These are phyloP conservation scores for Tolypocladium paradoxum DNA, from an alignment of 2,329 filamentous ascomycete genomes.

Conservation along the genomic window DNA sequence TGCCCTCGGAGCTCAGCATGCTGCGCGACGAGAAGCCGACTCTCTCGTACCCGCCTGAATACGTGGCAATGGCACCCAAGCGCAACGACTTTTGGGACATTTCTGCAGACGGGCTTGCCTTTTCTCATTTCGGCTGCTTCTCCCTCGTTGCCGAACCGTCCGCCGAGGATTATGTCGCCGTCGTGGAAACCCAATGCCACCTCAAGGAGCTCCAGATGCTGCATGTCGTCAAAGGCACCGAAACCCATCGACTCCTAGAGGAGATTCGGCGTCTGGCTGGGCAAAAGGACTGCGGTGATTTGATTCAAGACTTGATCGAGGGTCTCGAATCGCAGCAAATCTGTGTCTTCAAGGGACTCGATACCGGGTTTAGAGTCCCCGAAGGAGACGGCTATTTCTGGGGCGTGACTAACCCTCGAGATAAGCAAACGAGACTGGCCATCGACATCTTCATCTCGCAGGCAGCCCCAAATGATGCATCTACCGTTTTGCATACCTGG, in stretches of 20 bases:
- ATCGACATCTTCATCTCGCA: slow-evolving; percentile 25
- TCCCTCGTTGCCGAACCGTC: slow-evolving; percentile 17
- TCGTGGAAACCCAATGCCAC: slow-evolving; percentile 19
- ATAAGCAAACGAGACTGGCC: slow-evolving; percentile 4
- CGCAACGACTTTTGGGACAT: slow-evolving; percentile 20
- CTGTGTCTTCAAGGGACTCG: slow-evolving; percentile 21
- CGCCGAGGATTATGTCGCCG: slow-evolving; percentile 15
- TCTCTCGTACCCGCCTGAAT: slow-evolving; percentile 11
- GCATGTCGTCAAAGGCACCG: slow-evolving; percentile 15
- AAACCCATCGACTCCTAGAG: slow-evolving; percentile 15
- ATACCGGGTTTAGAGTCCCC: slow-evolving; percentile 22
- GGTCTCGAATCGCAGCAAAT: slow-evolving; percentile 15
- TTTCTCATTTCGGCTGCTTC: slow-evolving; percentile 18
- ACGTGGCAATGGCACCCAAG: slow-evolving; percentile 11
- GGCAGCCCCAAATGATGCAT: slow-evolving; percentile 17
- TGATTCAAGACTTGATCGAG: slow-evolving; percentile 15
- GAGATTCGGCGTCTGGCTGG: slow-evolving; percentile 10
- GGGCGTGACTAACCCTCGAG: slow-evolving; percentile 16
- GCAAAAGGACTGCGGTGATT: slow-evolving; percentile 6
- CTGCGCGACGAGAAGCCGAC: slow-evolving; percentile 8
- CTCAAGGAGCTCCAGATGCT: slow-evolving; percentile 20
- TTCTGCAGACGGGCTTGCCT: slow-evolving; percentile 14
- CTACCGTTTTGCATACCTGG: slow-evolving; percentile 24
- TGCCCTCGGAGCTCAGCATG: slow-evolving; percentile 7
- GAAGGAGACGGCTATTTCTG: slow-evolving; percentile 20